Base-by-base conservation (phyloP, 108 stramenopile species). In the Skeletonema tropicum region DNA sequence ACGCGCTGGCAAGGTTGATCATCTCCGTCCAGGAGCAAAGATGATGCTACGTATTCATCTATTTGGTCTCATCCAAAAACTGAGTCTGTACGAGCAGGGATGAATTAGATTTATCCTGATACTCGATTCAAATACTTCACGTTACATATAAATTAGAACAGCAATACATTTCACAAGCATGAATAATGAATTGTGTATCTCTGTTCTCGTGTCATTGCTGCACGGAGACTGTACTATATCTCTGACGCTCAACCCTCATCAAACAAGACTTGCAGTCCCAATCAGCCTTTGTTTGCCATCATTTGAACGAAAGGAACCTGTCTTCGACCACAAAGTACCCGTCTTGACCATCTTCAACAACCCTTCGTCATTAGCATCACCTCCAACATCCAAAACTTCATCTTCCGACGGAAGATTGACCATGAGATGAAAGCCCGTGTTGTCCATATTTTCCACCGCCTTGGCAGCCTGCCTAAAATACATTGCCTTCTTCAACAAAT, bases 41-140 rank as follows among this genome's bases (percentile, higher is more conserved):
- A 73, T 83, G 49, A 79, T 83, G 82, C 65, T 83, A 30, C 77
- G 82, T 13, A 25, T 79, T 48, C 77, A 79, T 60, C 42, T 83
- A 23, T 83, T 69, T 42, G 67, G 48, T 1, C 66, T 83, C 30
- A 70, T 70, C 3, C 63, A 64, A 35, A 83, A 83, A 61, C 61
- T 83, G 55, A 58, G 67, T 29, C 13, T 67, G 21, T 79, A 79
- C 45, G 81, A 75, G 59, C 70, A 65, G 38, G 14, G 26, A 48
- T 76, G 30, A 76, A 62, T 62, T 62, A 33, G 21, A 36, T 62
- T 62, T 55, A 25, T 25, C 52, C 21, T 25, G 52, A n/a, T 55
- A 25, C 52, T 21, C 0, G 23, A 55, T 23, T 55, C 52, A 55
- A 55, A 55, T 10, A 25, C 23, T 55, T 21, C 8, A 21, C 15